Conservation (phyloP, 2,329 filamentous ascomycete species). For the Fusarium cicatricum region DNA sequence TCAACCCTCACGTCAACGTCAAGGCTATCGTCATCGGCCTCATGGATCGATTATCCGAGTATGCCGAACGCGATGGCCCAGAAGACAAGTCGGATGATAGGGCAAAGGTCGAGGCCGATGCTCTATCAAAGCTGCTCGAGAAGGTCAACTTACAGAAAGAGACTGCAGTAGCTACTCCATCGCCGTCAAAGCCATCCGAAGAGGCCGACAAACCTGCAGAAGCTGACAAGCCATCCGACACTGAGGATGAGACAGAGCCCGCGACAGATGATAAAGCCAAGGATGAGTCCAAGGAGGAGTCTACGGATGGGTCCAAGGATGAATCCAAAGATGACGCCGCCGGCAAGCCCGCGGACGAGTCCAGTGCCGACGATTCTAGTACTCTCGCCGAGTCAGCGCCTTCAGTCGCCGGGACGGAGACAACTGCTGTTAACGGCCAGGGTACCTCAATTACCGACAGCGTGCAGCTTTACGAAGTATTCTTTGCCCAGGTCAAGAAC, state of each 20-base stretch:
- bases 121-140: constrained; percentile 79
- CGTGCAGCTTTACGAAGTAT: constrained; percentile 94
- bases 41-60: constrained; percentile 95
- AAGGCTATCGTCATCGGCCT: constrained; percentile 98
- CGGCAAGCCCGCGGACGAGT: constrained; percentile 12
- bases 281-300: constrained; percentile 37
- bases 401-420: constrained; percentile 57
- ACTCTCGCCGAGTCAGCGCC: constrained; percentile 46
- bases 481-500: constrained; percentile 95
- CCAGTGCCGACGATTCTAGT: constrained; percentile 45
- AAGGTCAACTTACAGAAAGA: constrained; percentile 76
- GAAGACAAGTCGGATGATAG: constrained; percentile 72
- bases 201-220: constrained; percentile 40
- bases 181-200: constrained; percentile 33
- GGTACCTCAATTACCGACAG: constrained; percentile 60
- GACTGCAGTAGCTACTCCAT: constrained; percentile 15
- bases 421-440: constrained; percentile 58
- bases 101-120: constrained; percentile 83
- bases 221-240: constrained; percentile 41
- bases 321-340: not conserved
- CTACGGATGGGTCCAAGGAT: constrained; percentile 3
- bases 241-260: constrained; percentile 43
- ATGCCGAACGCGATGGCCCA: constrained; percentile 88
- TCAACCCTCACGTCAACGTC: constrained; percentile 97
- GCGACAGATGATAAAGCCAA: constrained; percentile 32